Base-by-base conservation (phyloP, 78 protist genomes). In the Speleostelium caveatum region DNA sequence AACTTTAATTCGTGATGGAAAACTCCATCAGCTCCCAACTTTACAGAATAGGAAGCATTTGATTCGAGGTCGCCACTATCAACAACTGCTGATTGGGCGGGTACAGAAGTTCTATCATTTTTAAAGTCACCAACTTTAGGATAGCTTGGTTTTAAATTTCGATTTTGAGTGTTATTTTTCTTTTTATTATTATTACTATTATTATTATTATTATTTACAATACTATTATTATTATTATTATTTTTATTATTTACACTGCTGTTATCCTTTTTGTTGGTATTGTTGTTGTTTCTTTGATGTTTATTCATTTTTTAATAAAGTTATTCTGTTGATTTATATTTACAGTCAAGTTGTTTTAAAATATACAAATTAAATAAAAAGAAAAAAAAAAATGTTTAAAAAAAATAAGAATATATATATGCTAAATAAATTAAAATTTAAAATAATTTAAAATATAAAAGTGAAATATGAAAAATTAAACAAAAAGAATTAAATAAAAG, bases 1-100 rank as follows among this genome's bases (percentile, higher is more conserved):
- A 66, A 38, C 42, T 55, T 53, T 10, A 78, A 32, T n/a, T 78
- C 87, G 45, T 80, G 65, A n/a, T 80, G 89, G 89, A 68, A 66
- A 16, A 36, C 30, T 26, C 77, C 69, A 28, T 66, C 53, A 35
- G 45, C 55, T 32, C 39, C 51, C 45, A 38, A 38, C 55, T 56
- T 68, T 8, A 55, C 55, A 10, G 56, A 12, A 32, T 32, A 66
- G 21, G 72, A 63, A 16, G 59, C 22, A 35, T 78, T 67, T 12
- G 21, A 33, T 8, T 49, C 26, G 7, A 45, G 24, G 17, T 80
- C 89, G 21, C 58, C 73, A 38, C 26, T 45, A 19, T 80, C 89
- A 33, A 30, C 28, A 53, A 68, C 89, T 6, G 10, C 41, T 80
- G 75, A n/a, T 49, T 17, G 22, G 49, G 53, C n/a, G 89, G 77